Evolutionary conservation across 2,329 filamentous ascomycete genomes (phyloP).

Genomic region (Nemania abortiva): DNA sequence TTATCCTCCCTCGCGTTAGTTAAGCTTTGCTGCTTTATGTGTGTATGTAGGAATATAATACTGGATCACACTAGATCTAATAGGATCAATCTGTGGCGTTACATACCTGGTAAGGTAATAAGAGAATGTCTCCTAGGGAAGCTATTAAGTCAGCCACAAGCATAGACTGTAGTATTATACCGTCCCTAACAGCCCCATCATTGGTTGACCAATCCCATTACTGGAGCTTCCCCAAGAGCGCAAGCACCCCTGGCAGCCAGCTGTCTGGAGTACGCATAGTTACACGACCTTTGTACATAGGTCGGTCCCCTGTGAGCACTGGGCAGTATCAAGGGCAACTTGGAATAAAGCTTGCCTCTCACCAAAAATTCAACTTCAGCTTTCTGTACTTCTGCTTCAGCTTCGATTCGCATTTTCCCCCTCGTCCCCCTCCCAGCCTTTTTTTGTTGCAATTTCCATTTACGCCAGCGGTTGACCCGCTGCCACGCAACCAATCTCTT

Average conservation of each 20-base stretch:
- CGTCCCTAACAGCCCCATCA: background rate
- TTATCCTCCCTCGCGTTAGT: too few species aligned
- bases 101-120: too few species aligned
- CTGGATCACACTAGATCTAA: too few species aligned
- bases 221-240: background rate
- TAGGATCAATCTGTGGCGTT: too few species aligned
- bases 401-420: background rate
- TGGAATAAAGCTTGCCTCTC: background rate
- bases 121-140: too few species aligned
- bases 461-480: background rate
- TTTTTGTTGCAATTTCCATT: background rate
- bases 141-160: conserved; percentile 18
- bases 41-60: too few species aligned
- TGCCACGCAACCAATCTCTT: background rate
- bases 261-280: conserved; percentile 1
- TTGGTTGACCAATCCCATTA: background rate
- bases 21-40: too few species aligned
- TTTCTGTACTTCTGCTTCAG: background rate
- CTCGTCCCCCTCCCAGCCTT: background rate
- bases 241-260: conserved; percentile 14
- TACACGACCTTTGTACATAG: background rate
- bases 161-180: background rate
- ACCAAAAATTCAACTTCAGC: conserved; percentile 12
- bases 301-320: too few species aligned
- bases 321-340: background rate